phyloP scores from a whole-genome alignment of 257 asterid genomes.

The Capsicum baccatum region DNA sequence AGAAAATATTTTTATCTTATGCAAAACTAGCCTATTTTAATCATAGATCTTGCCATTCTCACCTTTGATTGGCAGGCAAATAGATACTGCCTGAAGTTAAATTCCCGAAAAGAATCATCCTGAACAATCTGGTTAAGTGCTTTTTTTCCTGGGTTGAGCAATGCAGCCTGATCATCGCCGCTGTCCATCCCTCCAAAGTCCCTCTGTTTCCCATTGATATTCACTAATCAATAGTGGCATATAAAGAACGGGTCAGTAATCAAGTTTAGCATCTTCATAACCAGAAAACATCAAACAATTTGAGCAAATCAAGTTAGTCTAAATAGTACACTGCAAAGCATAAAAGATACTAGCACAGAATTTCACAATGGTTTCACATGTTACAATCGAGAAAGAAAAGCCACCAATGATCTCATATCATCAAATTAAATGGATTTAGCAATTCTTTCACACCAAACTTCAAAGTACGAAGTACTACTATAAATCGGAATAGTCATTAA shows the following conservation, averaged over 20 bases:
- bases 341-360: background rate
- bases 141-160: conserved; percentile 78
- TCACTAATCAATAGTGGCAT: conserved; percentile 54
- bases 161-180: conserved; percentile 89
- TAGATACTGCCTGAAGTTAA: conserved; percentile 96
- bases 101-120: conserved; percentile 94
- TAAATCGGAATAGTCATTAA: background rate
- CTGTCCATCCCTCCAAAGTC: conserved; percentile 92
- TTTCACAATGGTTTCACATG: background rate
- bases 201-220: conserved; percentile 67
- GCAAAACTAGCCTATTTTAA: conserved; percentile 40
- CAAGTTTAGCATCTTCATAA: conserved; percentile 17
- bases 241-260: conserved; percentile 33
- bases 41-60: conserved; percentile 39
- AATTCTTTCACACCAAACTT: background rate
- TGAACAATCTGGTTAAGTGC: conserved; percentile 79
- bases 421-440: conserved; percentile 21
- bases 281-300: background rate
- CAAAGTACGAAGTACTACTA: background rate
- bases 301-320: conserved; percentile 20
- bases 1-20: conserved; percentile 26
- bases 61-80: conserved; percentile 99
- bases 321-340: conserved; percentile 1
- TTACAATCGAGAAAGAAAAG: conserved; percentile 4
- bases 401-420: background rate